phyloP scores from a whole-genome alignment of 83 land plant species.

The Diphasiastrum complanatum region DNA sequence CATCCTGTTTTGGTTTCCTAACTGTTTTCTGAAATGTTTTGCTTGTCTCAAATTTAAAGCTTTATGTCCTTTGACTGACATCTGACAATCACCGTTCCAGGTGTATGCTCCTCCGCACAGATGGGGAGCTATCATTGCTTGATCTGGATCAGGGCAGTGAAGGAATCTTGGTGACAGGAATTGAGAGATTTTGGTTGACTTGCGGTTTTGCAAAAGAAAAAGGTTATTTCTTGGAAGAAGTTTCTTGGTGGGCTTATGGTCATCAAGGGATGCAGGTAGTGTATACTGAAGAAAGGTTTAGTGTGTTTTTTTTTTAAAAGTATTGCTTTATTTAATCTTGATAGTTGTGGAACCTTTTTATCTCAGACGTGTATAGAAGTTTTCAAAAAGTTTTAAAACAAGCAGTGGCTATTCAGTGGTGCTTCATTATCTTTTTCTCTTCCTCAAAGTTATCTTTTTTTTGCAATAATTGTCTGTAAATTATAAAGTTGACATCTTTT shows the following conservation, averaged over 20 bases:
- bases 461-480: no score
- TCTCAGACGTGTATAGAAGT: neutral
- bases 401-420: no score
- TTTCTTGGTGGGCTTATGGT: constrained; percentile 99
- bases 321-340: neutral
- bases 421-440: no score
- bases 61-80: neutral
- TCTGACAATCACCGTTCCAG: constrained; percentile 31
- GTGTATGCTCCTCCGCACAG: constrained; percentile 77
- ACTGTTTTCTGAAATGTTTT: neutral
- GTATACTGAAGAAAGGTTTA: neutral
- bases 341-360: neutral
- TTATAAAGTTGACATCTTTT: no score
- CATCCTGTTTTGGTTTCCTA: neutral
- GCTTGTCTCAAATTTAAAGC: neutral
- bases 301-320: neutral
- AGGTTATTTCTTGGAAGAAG: constrained; percentile 79
- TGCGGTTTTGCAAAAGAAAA: constrained; percentile 66
- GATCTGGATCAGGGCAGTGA: constrained; percentile 97
- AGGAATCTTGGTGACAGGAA: constrained; percentile 66
- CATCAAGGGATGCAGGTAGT: constrained; percentile 96
- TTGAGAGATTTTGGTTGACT: constrained; percentile 91
- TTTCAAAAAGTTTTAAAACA: neutral
- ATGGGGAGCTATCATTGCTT: constrained; percentile 92
- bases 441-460: no score